Percentiles rank a stretch among this genome's conserved stretches.
phyloP scores from a whole-genome alignment of 306 rosid genomes.

The Dicorynia guianensis region DNA sequence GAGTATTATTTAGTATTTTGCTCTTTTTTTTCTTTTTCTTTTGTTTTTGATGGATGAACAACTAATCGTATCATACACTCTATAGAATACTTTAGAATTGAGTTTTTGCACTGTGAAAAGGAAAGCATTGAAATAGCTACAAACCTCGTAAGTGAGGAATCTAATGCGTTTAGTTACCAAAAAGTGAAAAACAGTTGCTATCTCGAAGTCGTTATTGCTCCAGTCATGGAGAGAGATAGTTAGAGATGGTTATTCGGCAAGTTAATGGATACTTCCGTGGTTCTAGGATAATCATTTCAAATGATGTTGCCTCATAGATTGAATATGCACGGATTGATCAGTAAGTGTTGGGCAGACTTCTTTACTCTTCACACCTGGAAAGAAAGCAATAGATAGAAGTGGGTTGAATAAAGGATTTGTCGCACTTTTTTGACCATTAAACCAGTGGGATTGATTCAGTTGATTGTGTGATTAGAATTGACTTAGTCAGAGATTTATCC shows the following conservation, averaged over 20 bases:
- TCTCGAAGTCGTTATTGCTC: not conserved
- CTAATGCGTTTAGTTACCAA: not conserved
- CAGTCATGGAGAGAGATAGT: no score
- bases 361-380: slow-evolving; percentile 5
- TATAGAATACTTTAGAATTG: slow-evolving; percentile 1
- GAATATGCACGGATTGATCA: slow-evolving; percentile 33
- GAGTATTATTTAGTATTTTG: slow-evolving; percentile 8
- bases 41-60: slow-evolving; percentile 27
- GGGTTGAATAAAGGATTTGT: not conserved
- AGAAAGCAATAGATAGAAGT: slow-evolving; percentile 2
- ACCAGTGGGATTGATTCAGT: slow-evolving; percentile 14
- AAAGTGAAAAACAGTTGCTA: not conserved
- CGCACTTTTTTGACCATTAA: slow-evolving; percentile 2
- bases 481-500: slow-evolving; percentile 14
- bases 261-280: not conserved
- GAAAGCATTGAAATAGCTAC: not conserved
- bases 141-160: not conserved
- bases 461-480: slow-evolving; percentile 31
- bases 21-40: slow-evolving; percentile 4
- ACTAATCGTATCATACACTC: not conserved
- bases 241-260: not conserved
- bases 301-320: slow-evolving; percentile 16
- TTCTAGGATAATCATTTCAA: not conserved
- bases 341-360: slow-evolving; percentile 7
- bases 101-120: slow-evolving; percentile 1